A percentile compares a stretch with the other conserved stretches of the same genome.
Evolutionary conservation across 306 rosid species (phyloP).

Genomic region (Luffa acutangula): DNA sequence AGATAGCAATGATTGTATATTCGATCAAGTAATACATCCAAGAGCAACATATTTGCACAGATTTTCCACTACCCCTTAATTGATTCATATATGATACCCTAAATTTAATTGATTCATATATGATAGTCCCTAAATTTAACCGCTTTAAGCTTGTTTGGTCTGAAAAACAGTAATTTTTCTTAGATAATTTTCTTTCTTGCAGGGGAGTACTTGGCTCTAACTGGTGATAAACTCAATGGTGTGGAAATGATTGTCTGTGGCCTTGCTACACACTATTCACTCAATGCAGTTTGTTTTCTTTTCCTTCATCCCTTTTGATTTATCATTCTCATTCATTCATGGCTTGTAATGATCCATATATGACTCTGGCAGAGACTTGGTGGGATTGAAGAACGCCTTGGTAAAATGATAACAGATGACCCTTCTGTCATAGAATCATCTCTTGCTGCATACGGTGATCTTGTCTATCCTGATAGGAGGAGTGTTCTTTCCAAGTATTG

Average conservation of each 20-base stretch:
- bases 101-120: not conserved
- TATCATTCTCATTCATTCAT: slow-evolving; percentile 6
- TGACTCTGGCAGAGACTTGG: slow-evolving; percentile 53
- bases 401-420: slow-evolving; percentile 63
- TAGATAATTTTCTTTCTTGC: slow-evolving; percentile 13
- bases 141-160: not conserved
- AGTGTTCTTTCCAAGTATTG: slow-evolving; percentile 69
- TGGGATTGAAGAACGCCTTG: slow-evolving; percentile 76
- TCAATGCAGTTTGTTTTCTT: slow-evolving; percentile 52
- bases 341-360: slow-evolving; percentile 15
- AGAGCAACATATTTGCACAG: not conserved
- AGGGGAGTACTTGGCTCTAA: slow-evolving; percentile 96
- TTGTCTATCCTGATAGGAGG: slow-evolving; percentile 65
- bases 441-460: slow-evolving; percentile 78
- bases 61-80: not conserved
- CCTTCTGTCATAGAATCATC: slow-evolving; percentile 73
- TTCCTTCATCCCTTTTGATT: slow-evolving; percentile 7
- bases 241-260: slow-evolving; percentile 92
- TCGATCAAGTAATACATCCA: not conserved
- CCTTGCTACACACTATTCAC: slow-evolving; percentile 79
- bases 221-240: slow-evolving; percentile 94
- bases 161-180: slow-evolving; percentile 1
- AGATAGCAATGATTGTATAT: not conserved
- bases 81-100: not conserved
- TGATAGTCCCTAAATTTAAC: not conserved